Conservation (phyloP, 83 land plant genomes). For the Thuja plicata region DNA sequence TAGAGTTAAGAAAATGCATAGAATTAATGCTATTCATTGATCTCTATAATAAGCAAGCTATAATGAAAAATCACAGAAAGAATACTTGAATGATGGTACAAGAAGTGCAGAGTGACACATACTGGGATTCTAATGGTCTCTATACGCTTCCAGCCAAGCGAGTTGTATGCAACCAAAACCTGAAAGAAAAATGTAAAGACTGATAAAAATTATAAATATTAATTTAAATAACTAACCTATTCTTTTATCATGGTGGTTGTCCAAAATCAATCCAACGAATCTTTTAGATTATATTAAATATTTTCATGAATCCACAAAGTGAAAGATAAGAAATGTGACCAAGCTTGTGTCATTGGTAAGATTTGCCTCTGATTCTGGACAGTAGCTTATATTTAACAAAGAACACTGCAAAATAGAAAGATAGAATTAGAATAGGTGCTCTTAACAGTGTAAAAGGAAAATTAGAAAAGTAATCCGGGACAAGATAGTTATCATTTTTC, state of each 20-base stretch:
- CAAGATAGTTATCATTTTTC: neutral
- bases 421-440: neutral
- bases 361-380: conserved; percentile 73
- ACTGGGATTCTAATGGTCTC: conserved; percentile 81
- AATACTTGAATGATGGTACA: no score
- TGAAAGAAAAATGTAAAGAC: conserved; percentile 20
- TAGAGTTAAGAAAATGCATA: no score
- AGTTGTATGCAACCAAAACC: conserved; percentile 81
- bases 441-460: neutral
- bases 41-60: no score
- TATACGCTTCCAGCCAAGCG: conserved; percentile 87
- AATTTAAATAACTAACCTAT: neutral
- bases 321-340: conserved; percentile 41
- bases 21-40: neutral
- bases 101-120: conserved; percentile 23
- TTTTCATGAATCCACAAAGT: neutral
- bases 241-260: no score
- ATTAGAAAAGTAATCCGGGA: neutral
- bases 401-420: conserved; percentile 59
- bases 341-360: conserved; percentile 51
- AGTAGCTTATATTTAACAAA: conserved; percentile 84
- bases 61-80: neutral
- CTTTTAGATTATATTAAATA: no score
- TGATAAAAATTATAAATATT: no score
- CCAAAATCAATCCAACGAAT: no score